These are phyloP conservation scores for Wickerhamomyces silvicola DNA, from an alignment of 805 yeast species.

Conservation along the genomic window DNA sequence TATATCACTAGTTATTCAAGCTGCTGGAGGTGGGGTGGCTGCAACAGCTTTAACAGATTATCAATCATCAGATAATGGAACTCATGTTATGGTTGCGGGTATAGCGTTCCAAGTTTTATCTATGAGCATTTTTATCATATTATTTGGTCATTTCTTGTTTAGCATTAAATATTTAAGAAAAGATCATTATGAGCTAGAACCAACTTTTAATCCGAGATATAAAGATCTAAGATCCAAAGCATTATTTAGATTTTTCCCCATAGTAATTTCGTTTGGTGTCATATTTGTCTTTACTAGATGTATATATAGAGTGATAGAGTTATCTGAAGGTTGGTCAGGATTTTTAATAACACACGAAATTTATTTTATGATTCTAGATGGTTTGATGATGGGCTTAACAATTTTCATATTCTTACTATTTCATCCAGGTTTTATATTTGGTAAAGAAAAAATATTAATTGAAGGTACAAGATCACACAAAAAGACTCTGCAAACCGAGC, in stretches of 20 bases:
- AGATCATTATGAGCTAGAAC: conserved; percentile 20
- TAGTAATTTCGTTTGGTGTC: conserved; percentile 41
- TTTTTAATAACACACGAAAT: conserved; percentile 53
- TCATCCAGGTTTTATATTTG: conserved; percentile 59
- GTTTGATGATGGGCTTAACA: conserved; percentile 52
- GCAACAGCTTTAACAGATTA: conserved; percentile 34
- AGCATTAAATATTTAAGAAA: conserved; percentile 27
- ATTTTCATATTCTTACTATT: conserved; percentile 39
- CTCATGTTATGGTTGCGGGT: conserved; percentile 71
- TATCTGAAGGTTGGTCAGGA: conserved; percentile 69
- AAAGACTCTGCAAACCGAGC: no score
- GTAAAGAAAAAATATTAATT: no score
- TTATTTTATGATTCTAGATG: conserved; percentile 55
- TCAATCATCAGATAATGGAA: conserved; percentile 37
- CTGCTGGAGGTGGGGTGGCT: conserved; percentile 71
- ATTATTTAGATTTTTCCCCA: conserved; percentile 37
- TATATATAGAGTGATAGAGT: conserved; percentile 65
- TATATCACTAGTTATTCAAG: conserved; percentile 60
- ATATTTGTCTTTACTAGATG: conserved; percentile 58
- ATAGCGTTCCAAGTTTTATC: conserved; percentile 69
- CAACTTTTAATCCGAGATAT: conserved; percentile 31
- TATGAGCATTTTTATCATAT: conserved; percentile 51
- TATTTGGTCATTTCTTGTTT: conserved; percentile 42
- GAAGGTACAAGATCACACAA: no score
- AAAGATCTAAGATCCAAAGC: conserved; percentile 27